A percentile compares a stretch with the other conserved stretches of the same genome.
These are phyloP conservation scores for Heritiera littoralis DNA, from an alignment of 345 rosid genomes.

Conservation along the genomic window DNA sequence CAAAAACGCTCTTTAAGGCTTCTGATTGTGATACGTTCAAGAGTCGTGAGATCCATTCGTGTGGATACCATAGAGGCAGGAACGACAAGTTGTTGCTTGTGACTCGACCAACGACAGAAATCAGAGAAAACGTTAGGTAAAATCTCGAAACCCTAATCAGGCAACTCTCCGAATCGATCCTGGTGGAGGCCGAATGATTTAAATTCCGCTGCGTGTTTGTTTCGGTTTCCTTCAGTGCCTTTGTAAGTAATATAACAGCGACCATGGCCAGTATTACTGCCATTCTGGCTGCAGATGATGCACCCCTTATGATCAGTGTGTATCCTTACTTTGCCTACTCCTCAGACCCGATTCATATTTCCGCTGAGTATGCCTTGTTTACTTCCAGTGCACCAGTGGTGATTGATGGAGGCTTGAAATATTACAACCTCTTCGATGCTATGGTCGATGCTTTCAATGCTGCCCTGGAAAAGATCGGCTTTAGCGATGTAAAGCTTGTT, in stretches of 20 bases:
- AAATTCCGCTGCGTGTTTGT: too few relatives aligned
- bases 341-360: conserved; percentile 24
- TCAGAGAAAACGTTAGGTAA: too few relatives aligned
- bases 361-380: conserved; percentile 37
- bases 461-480: conserved; percentile 32
- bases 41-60: too few relatives aligned
- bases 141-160: too few relatives aligned
- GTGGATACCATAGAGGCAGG: too few relatives aligned
- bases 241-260: conserved; percentile 17
- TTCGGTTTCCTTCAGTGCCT: too few relatives aligned
- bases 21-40: too few relatives aligned
- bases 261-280: conserved; percentile 24
- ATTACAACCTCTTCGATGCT: conserved; percentile 39
- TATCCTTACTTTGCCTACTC: conserved; percentile 50
- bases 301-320: conserved; percentile 39
- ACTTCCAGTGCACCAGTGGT: conserved; percentile 14
- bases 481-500: background rate
- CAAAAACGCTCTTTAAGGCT: too few relatives aligned
- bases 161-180: too few relatives aligned
- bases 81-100: too few relatives aligned
- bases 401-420: conserved; percentile 29
- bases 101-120: too few relatives aligned
- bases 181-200: too few relatives aligned
- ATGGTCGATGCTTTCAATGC: conserved; percentile 37
- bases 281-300: conserved; percentile 12